phyloP scores from a whole-genome alignment of 2,329 filamentous ascomycete species.

The Amauroascus verrucosus region DNA sequence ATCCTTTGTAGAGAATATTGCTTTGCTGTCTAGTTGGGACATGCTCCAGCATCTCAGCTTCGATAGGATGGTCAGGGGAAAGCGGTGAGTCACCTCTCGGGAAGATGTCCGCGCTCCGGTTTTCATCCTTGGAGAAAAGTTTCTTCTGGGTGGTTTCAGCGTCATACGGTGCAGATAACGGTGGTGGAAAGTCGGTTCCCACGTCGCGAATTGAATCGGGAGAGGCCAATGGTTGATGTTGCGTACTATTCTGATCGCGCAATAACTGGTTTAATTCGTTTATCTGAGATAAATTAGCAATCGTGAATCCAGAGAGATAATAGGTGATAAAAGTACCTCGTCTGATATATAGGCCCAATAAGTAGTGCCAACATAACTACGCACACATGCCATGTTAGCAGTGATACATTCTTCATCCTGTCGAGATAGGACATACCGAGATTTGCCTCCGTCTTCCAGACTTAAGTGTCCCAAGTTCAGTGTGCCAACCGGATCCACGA shows the following conservation, averaged over 20 bases:
- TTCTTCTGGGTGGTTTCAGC: background rate
- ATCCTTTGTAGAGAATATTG: slow-evolving; percentile 39
- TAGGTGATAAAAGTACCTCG: slow-evolving; percentile 24
- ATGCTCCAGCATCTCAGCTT: slow-evolving; percentile 33
- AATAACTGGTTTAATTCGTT: slow-evolving; percentile 37
- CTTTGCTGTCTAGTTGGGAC: slow-evolving; percentile 38
- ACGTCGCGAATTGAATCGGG: background rate
- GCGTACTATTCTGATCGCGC: slow-evolving; percentile 32
- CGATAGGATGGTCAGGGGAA: slow-evolving; percentile 25
- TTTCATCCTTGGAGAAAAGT: slow-evolving; percentile 1
- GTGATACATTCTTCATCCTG: background rate
- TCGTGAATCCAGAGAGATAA: background rate
- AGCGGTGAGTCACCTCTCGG: slow-evolving; percentile 27
- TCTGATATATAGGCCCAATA: slow-evolving; percentile 39
- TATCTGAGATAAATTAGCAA: slow-evolving; percentile 23
- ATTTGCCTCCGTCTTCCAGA: slow-evolving; percentile 35
- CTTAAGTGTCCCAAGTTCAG: slow-evolving; percentile 35
- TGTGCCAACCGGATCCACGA: slow-evolving; percentile 35
- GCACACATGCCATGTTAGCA: slow-evolving; percentile 5
- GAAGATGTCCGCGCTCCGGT: slow-evolving; percentile 14
- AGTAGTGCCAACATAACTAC: slow-evolving; percentile 38
- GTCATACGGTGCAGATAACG: background rate
- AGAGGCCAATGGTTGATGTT: slow-evolving; percentile 2
- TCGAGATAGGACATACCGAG: slow-evolving; percentile 18
- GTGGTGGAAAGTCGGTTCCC: background rate